Evolutionary conservation across 805 yeast species (phyloP).

Genomic region (Diddensiella santjacobensis): DNA sequence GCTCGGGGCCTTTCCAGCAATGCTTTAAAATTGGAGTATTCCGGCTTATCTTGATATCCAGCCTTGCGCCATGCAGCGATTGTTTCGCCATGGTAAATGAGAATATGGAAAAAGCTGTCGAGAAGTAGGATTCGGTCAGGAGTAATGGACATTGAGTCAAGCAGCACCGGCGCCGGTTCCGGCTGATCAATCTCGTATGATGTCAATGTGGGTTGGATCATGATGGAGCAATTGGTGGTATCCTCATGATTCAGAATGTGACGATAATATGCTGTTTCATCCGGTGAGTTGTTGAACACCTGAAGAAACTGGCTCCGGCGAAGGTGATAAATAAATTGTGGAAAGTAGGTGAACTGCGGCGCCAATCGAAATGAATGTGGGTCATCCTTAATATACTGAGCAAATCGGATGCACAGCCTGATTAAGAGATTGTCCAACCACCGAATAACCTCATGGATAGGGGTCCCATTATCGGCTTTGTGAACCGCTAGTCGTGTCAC

Average conservation of each 20-base stretch:
- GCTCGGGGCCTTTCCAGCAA: conserved; percentile 78
- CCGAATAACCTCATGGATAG: conserved; percentile 82
- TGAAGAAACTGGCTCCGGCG: conserved; percentile 91
- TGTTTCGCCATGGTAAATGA: conserved; percentile 87
- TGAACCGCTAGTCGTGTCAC: conserved; percentile 82
- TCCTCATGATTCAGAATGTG: conserved; percentile 85
- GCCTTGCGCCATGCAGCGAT: conserved; percentile 91
- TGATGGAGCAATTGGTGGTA: conserved; percentile 82
- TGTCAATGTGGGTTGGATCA: conserved; percentile 93
- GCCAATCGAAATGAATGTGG: conserved; percentile 72
- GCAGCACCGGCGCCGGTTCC: conserved; percentile 73
- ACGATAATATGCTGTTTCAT: conserved; percentile 91
- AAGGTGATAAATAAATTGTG: conserved; percentile 90
- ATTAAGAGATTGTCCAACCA: conserved; percentile 88
- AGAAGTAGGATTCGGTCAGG: conserved; percentile 78
- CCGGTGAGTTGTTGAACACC: conserved; percentile 94
- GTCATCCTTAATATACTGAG: conserved; percentile 80
- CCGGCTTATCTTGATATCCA: conserved; percentile 83
- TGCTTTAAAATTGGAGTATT: conserved; percentile 75
- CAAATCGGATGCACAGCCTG: conserved; percentile 79
- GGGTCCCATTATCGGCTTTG: conserved; percentile 65
- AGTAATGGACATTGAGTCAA: conserved; percentile 83
- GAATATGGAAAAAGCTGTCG: conserved; percentile 90
- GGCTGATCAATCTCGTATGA: conserved; percentile 76
- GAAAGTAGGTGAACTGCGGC: conserved; percentile 74